A percentile compares a stretch with the other conserved stretches of the same genome.
Evolutionary conservation across 2,329 filamentous ascomycete species (phyloP).

Genomic region (Aplosporella prunicola): DNA sequence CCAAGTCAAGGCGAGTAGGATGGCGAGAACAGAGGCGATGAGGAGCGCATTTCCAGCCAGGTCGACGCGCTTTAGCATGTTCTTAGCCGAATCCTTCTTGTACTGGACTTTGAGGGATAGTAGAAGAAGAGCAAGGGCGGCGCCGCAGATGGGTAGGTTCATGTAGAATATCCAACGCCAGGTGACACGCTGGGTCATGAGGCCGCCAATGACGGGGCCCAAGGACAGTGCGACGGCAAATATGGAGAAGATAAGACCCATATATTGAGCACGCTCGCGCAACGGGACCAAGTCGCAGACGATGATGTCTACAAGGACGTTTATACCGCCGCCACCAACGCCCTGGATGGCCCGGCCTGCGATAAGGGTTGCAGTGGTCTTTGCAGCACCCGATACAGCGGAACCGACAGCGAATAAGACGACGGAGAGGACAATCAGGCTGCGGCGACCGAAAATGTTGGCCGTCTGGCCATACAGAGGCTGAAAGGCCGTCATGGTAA

Average conservation of each 20-base stretch:
- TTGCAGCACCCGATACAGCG: constrained; percentile 42
- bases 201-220: constrained; percentile 23
- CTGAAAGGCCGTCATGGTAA: constrained; percentile 35
- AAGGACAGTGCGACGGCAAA: constrained; percentile 20
- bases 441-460: constrained; percentile 44
- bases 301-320: constrained; percentile 38
- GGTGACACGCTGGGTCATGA: constrained; percentile 22
- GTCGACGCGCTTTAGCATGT: constrained; percentile 28
- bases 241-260: constrained; percentile 18
- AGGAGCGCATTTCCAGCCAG: constrained; percentile 36
- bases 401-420: constrained; percentile 44
- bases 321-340: constrained; percentile 39
- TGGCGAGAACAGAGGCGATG: constrained; percentile 28
- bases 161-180: constrained; percentile 43
- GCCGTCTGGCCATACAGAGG: constrained; percentile 43
- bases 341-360: constrained; percentile 49
- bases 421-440: constrained; percentile 27
- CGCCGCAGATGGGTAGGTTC: constrained; percentile 25
- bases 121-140: constrained; percentile 21
- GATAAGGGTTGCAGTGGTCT: constrained; percentile 39
- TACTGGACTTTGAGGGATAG: constrained; percentile 33
- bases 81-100: constrained; percentile 11
- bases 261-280: constrained; percentile 33
- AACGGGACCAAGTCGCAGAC: constrained; percentile 34
- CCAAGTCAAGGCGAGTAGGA: constrained; percentile 38